Evolutionary conservation across 2,329 filamentous ascomycete species (phyloP), one percentile per base, ranked within the genome.

Genomic region (Diplodia sapinea): DNA sequence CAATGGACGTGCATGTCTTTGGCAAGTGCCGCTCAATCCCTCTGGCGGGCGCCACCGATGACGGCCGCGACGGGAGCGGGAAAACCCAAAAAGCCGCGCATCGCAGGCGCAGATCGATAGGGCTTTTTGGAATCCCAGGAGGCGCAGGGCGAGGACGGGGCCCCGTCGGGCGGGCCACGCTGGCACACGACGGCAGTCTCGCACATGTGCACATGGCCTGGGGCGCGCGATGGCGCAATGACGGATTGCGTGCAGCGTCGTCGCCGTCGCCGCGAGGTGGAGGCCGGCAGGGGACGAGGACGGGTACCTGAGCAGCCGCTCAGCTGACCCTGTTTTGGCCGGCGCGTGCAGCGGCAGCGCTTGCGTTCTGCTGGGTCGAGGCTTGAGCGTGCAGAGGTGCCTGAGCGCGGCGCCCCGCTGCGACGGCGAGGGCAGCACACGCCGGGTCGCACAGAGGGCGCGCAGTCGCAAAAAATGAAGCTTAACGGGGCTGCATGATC

Each of bases 401-500:
- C 59, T 63, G 43, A 38, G 43, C 59, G 57, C 40, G 38, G 40
- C 31, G 38, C 43, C 43, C 57, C 57, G 57, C 57, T 62, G 57
- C 57, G 56, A 59, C 56, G 29, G 57, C 57, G 57, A 62, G 57
- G 57, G 57, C 57, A 62, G 40, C 57, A 50, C 40, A 47, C 36
- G 57, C 57, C 59, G 47, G 59, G 59, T 63, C 59, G 59, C 59
- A 63, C 59, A 63, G 59, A 63, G 47, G 57, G 59, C 59, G 59
- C 31, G 59, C 59, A 63, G 59, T 63, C 47, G 59, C 59, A n/a
- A 63, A 63, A 63, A 63, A 63, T 63, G 59, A 63, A 63, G 59
- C 59, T 63, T 63, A 63, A 63, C 59, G 59, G 59, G 59, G 59
- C 59, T 63, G 59, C 59, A 63, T 63, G 59, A 63, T 63, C 59